Conservation (phyloP, 495 filamentous ascomycete genomes). For the Sporormia fimetaria region DNA sequence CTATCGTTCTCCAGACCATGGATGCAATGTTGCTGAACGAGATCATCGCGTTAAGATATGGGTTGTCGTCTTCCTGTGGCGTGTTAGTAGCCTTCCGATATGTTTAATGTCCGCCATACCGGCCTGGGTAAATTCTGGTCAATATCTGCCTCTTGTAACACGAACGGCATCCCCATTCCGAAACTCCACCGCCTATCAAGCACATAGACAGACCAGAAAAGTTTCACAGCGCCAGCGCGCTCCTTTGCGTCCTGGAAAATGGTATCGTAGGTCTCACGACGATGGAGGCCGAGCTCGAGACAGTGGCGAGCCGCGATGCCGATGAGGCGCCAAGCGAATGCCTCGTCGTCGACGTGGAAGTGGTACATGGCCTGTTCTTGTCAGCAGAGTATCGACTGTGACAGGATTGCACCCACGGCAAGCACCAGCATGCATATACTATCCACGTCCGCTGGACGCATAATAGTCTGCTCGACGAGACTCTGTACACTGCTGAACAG, state of each 20-base stretch:
- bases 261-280: conserved; percentile 58
- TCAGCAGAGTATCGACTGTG: not conserved
- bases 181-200: conserved; percentile 76
- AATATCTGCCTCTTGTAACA: conserved; percentile 71
- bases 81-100: not conserved
- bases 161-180: conserved; percentile 69
- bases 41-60: conserved; percentile 69
- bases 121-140: conserved; percentile 67
- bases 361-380: conserved; percentile 61
- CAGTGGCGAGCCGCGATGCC: conserved; percentile 66
- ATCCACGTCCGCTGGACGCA: conserved; percentile 53
- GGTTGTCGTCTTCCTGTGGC: conserved; percentile 48
- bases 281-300: conserved; percentile 69
- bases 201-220: conserved; percentile 74
- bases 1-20: conserved; percentile 65
- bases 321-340: conserved; percentile 67
- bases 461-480: conserved; percentile 56
- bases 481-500: conserved; percentile 61
- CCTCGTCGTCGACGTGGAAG: conserved; percentile 71
- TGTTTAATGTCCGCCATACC: conserved; percentile 32
- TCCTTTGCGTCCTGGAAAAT: conserved; percentile 50
- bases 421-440: conserved; percentile 63
- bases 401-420: conserved; percentile 47
- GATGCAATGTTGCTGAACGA: conserved; percentile 63
- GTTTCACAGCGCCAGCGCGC: conserved; percentile 47